Evolutionary conservation across 2,329 filamentous ascomycete species (phyloP).

Genomic region (Neonectria sp.): DNA sequence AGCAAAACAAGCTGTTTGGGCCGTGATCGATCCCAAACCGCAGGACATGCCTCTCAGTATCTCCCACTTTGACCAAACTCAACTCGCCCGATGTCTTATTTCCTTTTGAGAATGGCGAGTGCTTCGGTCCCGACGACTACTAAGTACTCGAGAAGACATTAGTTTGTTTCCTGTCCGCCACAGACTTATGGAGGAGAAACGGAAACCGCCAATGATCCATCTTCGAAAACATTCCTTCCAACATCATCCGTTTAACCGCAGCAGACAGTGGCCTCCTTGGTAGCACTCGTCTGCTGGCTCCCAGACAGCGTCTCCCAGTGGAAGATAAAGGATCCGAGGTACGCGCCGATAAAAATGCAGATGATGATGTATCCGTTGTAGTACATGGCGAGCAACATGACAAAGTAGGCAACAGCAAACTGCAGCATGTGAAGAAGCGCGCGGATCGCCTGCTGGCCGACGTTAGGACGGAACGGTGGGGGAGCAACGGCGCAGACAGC

Average conservation of each 20-base stretch:
- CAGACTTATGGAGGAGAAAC: not conserved
- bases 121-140: too few relatives aligned
- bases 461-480: conserved; percentile 67
- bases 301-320: conserved; percentile 73
- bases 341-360: conserved; percentile 84
- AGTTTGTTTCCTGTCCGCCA: not conserved
- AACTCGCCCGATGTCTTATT: not conserved
- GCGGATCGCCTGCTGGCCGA: conserved; percentile 76
- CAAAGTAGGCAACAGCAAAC: conserved; percentile 82
- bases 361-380: conserved; percentile 84
- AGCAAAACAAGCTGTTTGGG: not conserved
- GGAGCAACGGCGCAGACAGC: conserved; percentile 35
- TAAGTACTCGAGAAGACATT: not conserved
- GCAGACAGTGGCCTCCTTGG: conserved; percentile 58
- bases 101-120: not conserved
- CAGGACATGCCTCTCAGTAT: not conserved
- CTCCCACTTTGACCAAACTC: not conserved
- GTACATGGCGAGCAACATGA: conserved; percentile 76
- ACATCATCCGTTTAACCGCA: conserved; percentile 51
- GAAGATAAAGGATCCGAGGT: conserved; percentile 80
- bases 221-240: not conserved
- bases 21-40: too few relatives aligned
- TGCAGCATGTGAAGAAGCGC: conserved; percentile 79
- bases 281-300: conserved; percentile 51
- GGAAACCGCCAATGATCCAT: not conserved